Conservation (phyloP, 495 filamentous ascomycete genomes). For the Thozetella sp. region DNA sequence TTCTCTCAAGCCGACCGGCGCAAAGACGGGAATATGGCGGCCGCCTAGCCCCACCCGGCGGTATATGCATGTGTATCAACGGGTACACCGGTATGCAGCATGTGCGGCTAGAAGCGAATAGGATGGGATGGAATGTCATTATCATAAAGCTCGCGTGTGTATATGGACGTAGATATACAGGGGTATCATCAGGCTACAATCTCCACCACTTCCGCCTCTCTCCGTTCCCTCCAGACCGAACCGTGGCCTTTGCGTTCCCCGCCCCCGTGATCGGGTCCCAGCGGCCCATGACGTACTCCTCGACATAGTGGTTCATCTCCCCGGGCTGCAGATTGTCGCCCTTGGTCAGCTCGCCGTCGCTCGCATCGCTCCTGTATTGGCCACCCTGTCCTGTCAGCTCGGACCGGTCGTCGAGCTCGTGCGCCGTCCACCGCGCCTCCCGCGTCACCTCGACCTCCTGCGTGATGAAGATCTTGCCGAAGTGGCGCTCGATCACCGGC, state of each 20-base stretch:
- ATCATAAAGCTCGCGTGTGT: not conserved
- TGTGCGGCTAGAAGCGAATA: no score
- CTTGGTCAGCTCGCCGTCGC: not conserved
- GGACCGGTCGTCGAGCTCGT: constrained; percentile 8
- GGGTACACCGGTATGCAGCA: no score
- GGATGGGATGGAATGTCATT: no score
- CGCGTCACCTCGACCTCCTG: constrained; percentile 27
- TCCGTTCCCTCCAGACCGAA: not conserved
- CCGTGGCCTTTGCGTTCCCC: not conserved
- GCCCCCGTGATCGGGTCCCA: constrained; percentile 1
- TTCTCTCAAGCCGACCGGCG: no score
- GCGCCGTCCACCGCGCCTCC: constrained; percentile 21
- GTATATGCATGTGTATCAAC: no score
- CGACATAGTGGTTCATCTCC: not conserved
- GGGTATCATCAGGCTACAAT: not conserved
- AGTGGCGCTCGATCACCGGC: constrained; percentile 16
- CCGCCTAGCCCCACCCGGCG: no score
- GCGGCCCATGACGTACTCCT: not conserved
- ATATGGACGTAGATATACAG: not conserved
- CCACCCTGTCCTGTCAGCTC: not conserved
- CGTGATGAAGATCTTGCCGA: constrained; percentile 33
- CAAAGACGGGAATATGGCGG: no score
- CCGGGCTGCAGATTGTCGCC: not conserved
- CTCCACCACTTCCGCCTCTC: not conserved
- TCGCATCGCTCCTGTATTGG: not conserved